Percentiles rank a stretch among this genome's conserved stretches.
phyloP scores from a whole-genome alignment of 2,329 filamentous ascomycete species.

The Botrytis pseudocinerea region DNA sequence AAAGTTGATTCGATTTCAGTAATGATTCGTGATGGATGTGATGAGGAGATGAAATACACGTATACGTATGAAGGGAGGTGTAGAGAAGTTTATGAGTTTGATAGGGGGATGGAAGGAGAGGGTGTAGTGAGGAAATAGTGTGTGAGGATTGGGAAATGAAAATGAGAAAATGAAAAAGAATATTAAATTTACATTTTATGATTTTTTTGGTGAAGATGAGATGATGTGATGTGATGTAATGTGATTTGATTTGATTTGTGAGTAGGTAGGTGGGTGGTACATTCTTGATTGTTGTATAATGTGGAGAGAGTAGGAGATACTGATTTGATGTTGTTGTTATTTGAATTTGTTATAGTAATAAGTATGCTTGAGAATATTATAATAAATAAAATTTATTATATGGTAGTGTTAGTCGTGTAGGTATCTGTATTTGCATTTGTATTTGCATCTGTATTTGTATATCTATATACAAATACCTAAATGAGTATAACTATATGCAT shows the following conservation, averaged over 20 bases:
- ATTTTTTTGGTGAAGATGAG: neutral
- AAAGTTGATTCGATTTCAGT: neutral
- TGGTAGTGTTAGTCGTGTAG: too few relatives aligned
- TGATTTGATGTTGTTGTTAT: too few relatives aligned
- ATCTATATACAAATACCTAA: too few relatives aligned
- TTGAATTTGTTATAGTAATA: too few relatives aligned
- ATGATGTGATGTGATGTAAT: neutral
- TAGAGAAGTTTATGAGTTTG: neutral
- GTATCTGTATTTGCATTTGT: too few relatives aligned
- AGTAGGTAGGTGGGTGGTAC: neutral
- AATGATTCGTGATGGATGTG: conserved; percentile 12
- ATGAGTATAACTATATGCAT: too few relatives aligned
- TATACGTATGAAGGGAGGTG: conserved; percentile 5
- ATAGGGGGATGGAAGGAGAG: neutral
- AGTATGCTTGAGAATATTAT: too few relatives aligned
- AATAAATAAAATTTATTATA: too few relatives aligned
- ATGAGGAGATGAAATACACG: conserved; percentile 8
- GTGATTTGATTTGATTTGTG: neutral
- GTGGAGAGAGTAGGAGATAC: too few relatives aligned
- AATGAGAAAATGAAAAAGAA: conserved; percentile 18
- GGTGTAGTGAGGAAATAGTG: neutral
- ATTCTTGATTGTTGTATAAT: too few relatives aligned
- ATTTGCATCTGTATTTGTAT: too few relatives aligned
- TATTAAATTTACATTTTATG: neutral
- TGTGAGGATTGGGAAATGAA: neutral